Percentiles rank a stretch among this genome's conserved stretches.
Conservation (phyloP, 192 early-diverging fungal species). For the Coemansia sp. region DNA sequence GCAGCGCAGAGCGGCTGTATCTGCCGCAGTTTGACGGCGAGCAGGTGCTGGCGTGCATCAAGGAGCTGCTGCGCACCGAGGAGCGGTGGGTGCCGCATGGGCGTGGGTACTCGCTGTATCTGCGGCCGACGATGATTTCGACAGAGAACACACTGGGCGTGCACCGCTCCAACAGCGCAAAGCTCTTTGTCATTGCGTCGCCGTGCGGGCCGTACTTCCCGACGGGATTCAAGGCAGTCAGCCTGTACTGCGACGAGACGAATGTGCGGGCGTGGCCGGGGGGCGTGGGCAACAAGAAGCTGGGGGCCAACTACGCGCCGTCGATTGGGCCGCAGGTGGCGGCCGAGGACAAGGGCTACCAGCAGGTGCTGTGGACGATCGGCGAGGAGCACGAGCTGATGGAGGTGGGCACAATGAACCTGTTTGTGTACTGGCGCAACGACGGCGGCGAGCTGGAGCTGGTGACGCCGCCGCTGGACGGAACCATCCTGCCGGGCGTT, state of each 20-base stretch:
- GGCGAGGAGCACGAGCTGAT: conserved; percentile 82
- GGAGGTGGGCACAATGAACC: conserved; percentile 98
- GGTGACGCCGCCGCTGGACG: conserved; percentile 88
- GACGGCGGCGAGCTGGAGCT: conserved; percentile 80
- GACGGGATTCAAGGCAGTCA: conserved; percentile 88
- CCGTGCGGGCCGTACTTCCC: conserved; percentile 97
- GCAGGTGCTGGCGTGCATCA: conserved; percentile 79
- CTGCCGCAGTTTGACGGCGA: conserved; percentile 79
- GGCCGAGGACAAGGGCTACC: conserved; percentile 85
- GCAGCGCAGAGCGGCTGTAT: conserved; percentile 74
- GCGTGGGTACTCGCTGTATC: conserved; percentile 88
- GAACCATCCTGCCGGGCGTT: conserved; percentile 92
- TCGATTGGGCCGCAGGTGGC: conserved; percentile 72
- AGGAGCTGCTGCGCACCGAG: conserved; percentile 79
- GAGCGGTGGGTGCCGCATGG: conserved; percentile 88
- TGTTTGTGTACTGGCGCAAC: conserved; percentile 87
- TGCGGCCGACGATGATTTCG: conserved; percentile 91
- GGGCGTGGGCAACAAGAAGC: conserved; percentile 89
- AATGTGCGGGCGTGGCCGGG: conserved; percentile 94
- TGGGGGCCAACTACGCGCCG: conserved; percentile 69
- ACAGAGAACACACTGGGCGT: conserved; percentile 87
- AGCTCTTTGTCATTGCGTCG: conserved; percentile 85
- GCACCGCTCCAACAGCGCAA: conserved; percentile 72
- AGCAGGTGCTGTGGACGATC: conserved; percentile 95
- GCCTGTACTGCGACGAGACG: conserved; percentile 78